Conservation (phyloP, 2,329 filamentous ascomycete species). For the Bipolaris oryzae region DNA sequence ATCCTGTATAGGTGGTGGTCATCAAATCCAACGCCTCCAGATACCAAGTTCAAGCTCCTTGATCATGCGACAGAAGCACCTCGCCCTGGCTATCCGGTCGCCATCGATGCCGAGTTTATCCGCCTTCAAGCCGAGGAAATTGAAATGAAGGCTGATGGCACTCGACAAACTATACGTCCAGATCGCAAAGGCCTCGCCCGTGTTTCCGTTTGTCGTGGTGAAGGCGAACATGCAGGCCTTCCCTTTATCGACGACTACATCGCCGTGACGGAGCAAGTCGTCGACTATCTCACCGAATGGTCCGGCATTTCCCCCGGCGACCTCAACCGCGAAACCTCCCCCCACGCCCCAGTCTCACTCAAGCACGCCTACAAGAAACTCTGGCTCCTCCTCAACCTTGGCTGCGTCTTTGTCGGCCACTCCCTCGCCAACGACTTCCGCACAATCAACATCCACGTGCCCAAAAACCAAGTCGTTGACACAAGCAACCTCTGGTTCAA, state of each 20-base stretch:
- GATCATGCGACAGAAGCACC: slow-evolving; percentile 67
- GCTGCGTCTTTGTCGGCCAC: slow-evolving; percentile 92
- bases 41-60: slow-evolving; percentile 66
- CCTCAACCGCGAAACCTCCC: slow-evolving; percentile 76
- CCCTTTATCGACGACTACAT: slow-evolving; percentile 99
- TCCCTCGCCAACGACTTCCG: slow-evolving; percentile 95
- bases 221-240: slow-evolving; percentile 75
- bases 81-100: slow-evolving; percentile 74
- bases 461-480: slow-evolving; percentile 87
- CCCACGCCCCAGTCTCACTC: slow-evolving; percentile 81
- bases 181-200: slow-evolving; percentile 91
- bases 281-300: slow-evolving; percentile 94
- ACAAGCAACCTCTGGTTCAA: slow-evolving; percentile 92
- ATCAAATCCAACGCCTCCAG: slow-evolving; percentile 47
- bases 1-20: slow-evolving; percentile 79
- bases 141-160: slow-evolving; percentile 93
- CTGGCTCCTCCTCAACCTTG: slow-evolving; percentile 93
- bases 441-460: slow-evolving; percentile 97
- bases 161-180: slow-evolving; percentile 87
- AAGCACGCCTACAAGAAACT: slow-evolving; percentile 98
- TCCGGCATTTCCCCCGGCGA: slow-evolving; percentile 89
- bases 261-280: slow-evolving; percentile 83
- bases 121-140: slow-evolving; percentile 91
- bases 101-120: slow-evolving; percentile 96
- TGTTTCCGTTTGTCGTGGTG: slow-evolving; percentile 84